phyloP scores from a whole-genome alignment of 2,329 filamentous ascomycete species.

The Fusarium floridanum region DNA sequence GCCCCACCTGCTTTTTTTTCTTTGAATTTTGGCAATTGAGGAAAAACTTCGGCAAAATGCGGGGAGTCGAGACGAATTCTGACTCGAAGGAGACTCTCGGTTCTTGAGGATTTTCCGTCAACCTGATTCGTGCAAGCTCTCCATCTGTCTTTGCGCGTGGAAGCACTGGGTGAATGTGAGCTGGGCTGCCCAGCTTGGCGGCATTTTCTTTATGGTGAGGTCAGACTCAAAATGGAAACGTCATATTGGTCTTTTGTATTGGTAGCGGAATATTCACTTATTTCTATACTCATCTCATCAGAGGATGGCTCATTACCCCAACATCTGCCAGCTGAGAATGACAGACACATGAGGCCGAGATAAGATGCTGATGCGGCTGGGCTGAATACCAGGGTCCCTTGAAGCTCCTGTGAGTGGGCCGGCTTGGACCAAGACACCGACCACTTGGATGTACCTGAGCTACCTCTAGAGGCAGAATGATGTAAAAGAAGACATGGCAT shows the following conservation, averaged over 20 bases:
- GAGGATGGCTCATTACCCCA: not conserved
- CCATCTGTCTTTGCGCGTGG: not conserved
- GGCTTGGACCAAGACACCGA: conserved; percentile 12
- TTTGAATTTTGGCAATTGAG: conserved; percentile 15
- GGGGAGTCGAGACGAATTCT: not conserved
- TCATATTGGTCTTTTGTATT: not conserved
- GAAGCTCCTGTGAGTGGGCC: conserved; percentile 19
- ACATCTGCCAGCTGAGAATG: not conserved
- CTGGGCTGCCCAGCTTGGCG: not conserved
- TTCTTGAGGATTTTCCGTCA: not conserved
- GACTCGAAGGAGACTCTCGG: conserved; percentile 3
- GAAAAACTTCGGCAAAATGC: conserved; percentile 75
- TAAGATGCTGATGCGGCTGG: conserved; percentile 34
- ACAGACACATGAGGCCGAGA: conserved; percentile 1
- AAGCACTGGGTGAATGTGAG: not conserved
- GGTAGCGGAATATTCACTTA: not conserved
- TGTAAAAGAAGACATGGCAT: conserved; percentile 29
- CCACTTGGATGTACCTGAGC: conserved; percentile 7
- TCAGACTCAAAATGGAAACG: not conserved
- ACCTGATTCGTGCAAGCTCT: conserved; percentile 22
- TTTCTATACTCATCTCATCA: too few species aligned
- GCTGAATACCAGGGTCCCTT: conserved; percentile 5
- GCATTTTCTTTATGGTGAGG: not conserved
- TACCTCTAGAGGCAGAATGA: conserved; percentile 17
- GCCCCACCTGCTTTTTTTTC: conserved; percentile 42